Evolutionary conservation across 345 rosid species (phyloP).

Genomic region (Pseudoturritis turrita): DNA sequence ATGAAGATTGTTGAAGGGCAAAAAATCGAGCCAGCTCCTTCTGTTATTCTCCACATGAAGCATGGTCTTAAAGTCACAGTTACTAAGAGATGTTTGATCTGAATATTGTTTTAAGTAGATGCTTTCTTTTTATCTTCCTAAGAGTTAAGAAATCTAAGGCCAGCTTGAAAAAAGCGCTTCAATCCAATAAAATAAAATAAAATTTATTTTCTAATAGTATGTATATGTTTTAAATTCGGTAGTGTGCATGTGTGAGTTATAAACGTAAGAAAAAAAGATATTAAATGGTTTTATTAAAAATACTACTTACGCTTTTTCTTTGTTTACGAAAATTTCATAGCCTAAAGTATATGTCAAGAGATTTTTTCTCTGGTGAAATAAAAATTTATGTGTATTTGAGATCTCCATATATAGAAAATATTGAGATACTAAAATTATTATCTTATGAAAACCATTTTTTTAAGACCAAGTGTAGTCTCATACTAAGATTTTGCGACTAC

Average conservation of each 20-base stretch:
- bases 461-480: too few relatives aligned
- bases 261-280: not conserved
- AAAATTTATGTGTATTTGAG: too few relatives aligned
- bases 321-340: too few relatives aligned
- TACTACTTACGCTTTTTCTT: too few relatives aligned
- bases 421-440: too few relatives aligned
- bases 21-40: constrained; percentile 20
- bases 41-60: constrained; percentile 28
- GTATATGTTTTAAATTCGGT: not conserved
- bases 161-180: not conserved
- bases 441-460: too few relatives aligned
- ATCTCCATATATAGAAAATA: too few relatives aligned
- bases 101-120: not conserved
- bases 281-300: too few relatives aligned
- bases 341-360: too few relatives aligned
- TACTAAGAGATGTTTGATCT: constrained; percentile 19
- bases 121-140: not conserved
- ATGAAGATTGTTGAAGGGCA: constrained; percentile 19
- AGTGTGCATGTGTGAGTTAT: not conserved
- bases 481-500: too few relatives aligned
- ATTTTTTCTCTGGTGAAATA: too few relatives aligned
- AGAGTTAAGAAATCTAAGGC: not conserved
- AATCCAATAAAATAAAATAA: not conserved
- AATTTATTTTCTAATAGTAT: not conserved
- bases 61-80: constrained; percentile 25